Percentiles rank a stretch among this genome's conserved stretches.
These are phyloP conservation scores for Syzygium aqueum DNA, from an alignment of 345 rosid genomes.

Conservation along the genomic window DNA sequence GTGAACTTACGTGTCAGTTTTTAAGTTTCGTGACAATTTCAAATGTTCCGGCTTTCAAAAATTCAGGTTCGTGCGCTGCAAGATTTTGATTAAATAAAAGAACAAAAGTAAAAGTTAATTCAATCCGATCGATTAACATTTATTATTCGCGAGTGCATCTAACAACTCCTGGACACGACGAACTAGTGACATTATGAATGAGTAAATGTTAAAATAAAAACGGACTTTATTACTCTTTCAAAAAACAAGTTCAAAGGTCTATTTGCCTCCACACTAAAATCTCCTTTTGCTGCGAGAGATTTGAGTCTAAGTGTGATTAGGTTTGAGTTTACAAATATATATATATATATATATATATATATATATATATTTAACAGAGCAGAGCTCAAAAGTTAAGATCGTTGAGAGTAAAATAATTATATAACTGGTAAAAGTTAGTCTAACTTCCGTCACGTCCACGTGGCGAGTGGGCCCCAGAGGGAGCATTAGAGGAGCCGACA, in stretches of 20 bases:
- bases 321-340: too few relatives aligned
- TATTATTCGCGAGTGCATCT: neutral
- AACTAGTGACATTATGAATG: neutral
- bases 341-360: too few relatives aligned
- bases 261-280: neutral
- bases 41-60: neutral
- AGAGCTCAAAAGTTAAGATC: too few relatives aligned
- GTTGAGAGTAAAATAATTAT: too few relatives aligned
- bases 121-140: neutral
- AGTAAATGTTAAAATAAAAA: neutral
- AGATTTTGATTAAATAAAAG: neutral
- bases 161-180: neutral
- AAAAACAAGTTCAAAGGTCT: neutral
- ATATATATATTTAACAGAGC: too few relatives aligned
- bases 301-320: too few relatives aligned
- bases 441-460: neutral
- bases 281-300: too few relatives aligned
- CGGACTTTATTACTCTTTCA: neutral
- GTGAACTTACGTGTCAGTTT: neutral
- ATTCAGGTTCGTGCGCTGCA: neutral
- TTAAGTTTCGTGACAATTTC: neutral
- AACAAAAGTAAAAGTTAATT: neutral
- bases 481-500: neutral
- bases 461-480: neutral
- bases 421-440: neutral